Evolutionary conservation across 768 basidiomycete species (phyloP).

Genomic region (Suillus subluteus): DNA sequence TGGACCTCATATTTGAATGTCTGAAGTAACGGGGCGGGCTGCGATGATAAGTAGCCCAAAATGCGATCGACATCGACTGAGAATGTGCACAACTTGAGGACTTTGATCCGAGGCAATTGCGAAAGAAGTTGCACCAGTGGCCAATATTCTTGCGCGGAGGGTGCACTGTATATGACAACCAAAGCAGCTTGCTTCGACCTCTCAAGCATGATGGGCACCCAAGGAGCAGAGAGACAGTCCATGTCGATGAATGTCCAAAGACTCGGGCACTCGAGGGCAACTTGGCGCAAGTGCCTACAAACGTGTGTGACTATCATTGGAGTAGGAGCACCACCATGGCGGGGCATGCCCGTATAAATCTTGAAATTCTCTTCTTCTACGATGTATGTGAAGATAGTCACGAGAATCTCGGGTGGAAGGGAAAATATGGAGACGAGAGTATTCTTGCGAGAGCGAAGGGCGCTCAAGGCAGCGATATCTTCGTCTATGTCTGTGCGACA

Average conservation of each 20-base stretch:
- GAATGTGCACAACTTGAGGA: constrained; percentile 32
- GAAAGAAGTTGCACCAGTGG: constrained; percentile 34
- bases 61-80: constrained; percentile 22
- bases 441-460: constrained; percentile 6
- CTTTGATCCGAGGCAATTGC: constrained; percentile 37
- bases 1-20: constrained; percentile 29
- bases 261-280: constrained; percentile 26
- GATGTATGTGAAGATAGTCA: constrained; percentile 21
- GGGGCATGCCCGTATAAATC: too few relatives aligned
- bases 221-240: constrained; percentile 35
- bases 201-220: constrained; percentile 46
- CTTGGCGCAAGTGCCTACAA: constrained; percentile 55
- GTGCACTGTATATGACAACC: constrained; percentile 32
- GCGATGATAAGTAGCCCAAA: constrained; percentile 9
- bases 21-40: not conserved
- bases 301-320: constrained; percentile 60
- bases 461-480: constrained; percentile 13
- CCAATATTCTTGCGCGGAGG: constrained; percentile 28
- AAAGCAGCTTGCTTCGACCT: constrained; percentile 46
- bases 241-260: constrained; percentile 45
- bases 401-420: constrained; percentile 28
- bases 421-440: constrained; percentile 20
- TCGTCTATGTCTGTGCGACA: too few relatives aligned
- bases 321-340: constrained; percentile 12
- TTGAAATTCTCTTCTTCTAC: not conserved